These are phyloP conservation scores for Dicorynia guianensis DNA, from an alignment of 306 rosid genomes.

Conservation along the genomic window DNA sequence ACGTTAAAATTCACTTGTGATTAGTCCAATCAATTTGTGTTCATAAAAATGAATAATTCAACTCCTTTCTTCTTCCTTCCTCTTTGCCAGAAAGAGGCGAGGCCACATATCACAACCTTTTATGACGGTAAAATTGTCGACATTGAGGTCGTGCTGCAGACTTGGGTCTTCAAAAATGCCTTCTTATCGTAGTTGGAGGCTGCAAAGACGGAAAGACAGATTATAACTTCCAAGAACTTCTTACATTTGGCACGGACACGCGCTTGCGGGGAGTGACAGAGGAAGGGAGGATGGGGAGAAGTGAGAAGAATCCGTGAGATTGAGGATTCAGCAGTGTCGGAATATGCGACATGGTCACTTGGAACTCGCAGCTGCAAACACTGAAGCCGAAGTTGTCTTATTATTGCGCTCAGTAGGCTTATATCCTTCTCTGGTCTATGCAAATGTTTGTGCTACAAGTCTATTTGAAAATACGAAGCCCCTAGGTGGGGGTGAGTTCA, in stretches of 20 bases:
- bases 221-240: conserved; percentile 38
- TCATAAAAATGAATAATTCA: too few relatives aligned
- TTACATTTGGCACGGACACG: conserved; percentile 35
- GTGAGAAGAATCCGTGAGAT: conserved; percentile 46
- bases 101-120: too few relatives aligned
- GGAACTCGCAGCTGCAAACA: conserved; percentile 15
- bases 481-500: too few relatives aligned
- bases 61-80: too few relatives aligned
- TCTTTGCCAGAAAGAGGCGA: too few relatives aligned
- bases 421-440: neutral
- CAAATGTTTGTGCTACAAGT: too few relatives aligned
- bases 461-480: too few relatives aligned
- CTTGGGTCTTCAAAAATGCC: conserved; percentile 74
- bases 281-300: conserved; percentile 39
- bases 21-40: too few relatives aligned
- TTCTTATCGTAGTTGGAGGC: conserved; percentile 53
- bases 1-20: too few relatives aligned
- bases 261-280: conserved; percentile 16
- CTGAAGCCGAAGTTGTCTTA: neutral
- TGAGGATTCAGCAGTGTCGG: conserved; percentile 57
- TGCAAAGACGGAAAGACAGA: conserved; percentile 45
- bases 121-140: neutral
- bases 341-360: conserved; percentile 50
- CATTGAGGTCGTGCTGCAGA: conserved; percentile 37
- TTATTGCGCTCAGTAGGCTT: neutral